phyloP scores from a whole-genome alignment of 2,329 filamentous ascomycete genomes.

The Pseudomassariella vexata region DNA sequence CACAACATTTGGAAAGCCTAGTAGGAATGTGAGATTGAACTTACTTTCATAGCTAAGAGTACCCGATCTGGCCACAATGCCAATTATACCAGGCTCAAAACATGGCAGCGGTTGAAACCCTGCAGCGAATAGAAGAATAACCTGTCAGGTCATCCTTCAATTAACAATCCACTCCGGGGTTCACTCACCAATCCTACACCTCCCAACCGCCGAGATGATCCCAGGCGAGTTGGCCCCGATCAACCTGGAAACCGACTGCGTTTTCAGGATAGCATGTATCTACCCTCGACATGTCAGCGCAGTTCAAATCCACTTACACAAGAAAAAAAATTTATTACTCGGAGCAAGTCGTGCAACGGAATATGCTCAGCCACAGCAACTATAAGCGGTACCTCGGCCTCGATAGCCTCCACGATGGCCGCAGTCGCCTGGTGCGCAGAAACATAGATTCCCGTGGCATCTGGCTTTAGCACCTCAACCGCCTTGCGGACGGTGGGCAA shows the following conservation, averaged over 20 bases:
- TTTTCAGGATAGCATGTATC: slow-evolving; percentile 63
- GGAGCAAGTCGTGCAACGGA: slow-evolving; percentile 65
- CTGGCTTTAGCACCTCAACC: slow-evolving; percentile 63
- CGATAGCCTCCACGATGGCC: slow-evolving; percentile 75
- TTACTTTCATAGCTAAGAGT: slow-evolving; percentile 64
- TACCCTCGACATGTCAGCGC: slow-evolving; percentile 26
- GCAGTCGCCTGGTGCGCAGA: slow-evolving; percentile 66
- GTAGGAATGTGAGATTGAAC: background rate
- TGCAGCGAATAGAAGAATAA: too few species aligned
- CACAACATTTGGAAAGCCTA: background rate
- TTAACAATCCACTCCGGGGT: too few species aligned
- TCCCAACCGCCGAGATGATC: slow-evolving; percentile 66
- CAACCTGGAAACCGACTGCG: slow-evolving; percentile 62
- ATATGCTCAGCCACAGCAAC: slow-evolving; percentile 73
- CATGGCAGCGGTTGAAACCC: slow-evolving; percentile 74
- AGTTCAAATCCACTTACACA: background rate
- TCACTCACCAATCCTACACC: slow-evolving; percentile 37
- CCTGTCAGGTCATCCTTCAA: too few species aligned
- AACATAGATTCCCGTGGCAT: slow-evolving; percentile 76
- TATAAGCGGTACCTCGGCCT: slow-evolving; percentile 69
- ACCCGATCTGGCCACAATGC: slow-evolving; percentile 68
- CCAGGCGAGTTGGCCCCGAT: slow-evolving; percentile 71
- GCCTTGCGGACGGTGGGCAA: slow-evolving; percentile 65
- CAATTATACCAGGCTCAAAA: slow-evolving; percentile 62
- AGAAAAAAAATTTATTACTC: slow-evolving; percentile 37